Conservation (phyloP, 2,329 filamentous ascomycete genomes). For the Cytospora piceae region DNA sequence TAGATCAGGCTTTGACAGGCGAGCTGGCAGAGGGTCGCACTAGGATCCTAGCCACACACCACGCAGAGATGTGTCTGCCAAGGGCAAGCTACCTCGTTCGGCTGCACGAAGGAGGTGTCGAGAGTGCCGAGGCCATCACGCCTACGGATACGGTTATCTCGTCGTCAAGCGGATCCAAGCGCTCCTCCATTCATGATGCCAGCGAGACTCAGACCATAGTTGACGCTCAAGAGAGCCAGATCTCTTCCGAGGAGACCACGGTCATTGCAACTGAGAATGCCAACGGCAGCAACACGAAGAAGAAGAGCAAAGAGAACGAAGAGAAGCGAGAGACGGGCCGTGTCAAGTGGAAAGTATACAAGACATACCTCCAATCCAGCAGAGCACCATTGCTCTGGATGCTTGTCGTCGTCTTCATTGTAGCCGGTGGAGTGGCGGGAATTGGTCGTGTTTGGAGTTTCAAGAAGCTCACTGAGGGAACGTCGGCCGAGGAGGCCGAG, state of each 20-base stretch:
- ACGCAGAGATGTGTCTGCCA: slow-evolving; percentile 40
- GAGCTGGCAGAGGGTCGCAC: slow-evolving; percentile 58
- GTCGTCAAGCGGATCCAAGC: slow-evolving; percentile 19
- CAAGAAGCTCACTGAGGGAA: slow-evolving; percentile 40
- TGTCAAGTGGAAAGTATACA: slow-evolving; percentile 42
- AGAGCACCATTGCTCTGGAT: slow-evolving; percentile 38
- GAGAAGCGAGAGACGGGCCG: slow-evolving; percentile 40
- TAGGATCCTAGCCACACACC: slow-evolving; percentile 66
- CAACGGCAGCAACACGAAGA: slow-evolving; percentile 19
- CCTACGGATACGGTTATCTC: slow-evolving; percentile 14
- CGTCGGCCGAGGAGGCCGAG: slow-evolving; percentile 30
- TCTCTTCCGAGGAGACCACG: slow-evolving; percentile 26
- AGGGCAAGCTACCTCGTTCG: slow-evolving; percentile 38
- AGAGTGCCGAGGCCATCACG: slow-evolving; percentile 33
- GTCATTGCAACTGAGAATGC: slow-evolving; percentile 24
- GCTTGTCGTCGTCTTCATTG: slow-evolving; percentile 34
- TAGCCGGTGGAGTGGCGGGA: slow-evolving; percentile 32
- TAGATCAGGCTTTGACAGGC: slow-evolving; percentile 53
- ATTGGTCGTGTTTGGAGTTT: slow-evolving; percentile 41
- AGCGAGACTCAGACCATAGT: slow-evolving; percentile 29
- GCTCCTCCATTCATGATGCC: slow-evolving; percentile 26
- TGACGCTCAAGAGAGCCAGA: slow-evolving; percentile 23
- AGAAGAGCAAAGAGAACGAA: slow-evolving; percentile 33
- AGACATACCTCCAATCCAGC: slow-evolving; percentile 40
- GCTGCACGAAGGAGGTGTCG: slow-evolving; percentile 37